Percentiles rank a stretch among this genome's conserved stretches.
phyloP scores from a whole-genome alignment of 1,284 basidiomycete species.

The Bondarzewia mesenterica region DNA sequence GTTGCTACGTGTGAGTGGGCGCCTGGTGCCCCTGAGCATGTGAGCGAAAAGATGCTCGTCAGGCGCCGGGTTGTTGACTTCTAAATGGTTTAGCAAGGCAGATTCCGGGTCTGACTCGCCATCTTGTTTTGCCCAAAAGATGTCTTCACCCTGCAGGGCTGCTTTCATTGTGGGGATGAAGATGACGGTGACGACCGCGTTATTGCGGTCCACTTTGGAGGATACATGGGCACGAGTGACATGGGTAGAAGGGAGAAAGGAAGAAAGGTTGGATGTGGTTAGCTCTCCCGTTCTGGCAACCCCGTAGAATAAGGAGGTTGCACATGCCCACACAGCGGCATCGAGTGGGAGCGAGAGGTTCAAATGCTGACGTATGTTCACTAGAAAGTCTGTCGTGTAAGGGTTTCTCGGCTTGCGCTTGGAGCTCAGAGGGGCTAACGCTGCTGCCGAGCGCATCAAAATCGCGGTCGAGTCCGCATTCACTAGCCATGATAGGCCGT shows the following conservation, averaged over 20 bases:
- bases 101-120: conserved; percentile 20
- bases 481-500: conserved; percentile 12
- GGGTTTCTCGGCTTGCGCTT: background rate
- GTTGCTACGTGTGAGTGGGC: conserved; percentile 20
- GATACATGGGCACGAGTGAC: background rate
- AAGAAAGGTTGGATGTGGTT: background rate
- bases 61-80: conserved; percentile 21
- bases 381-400: background rate
- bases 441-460: background rate
- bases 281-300: background rate
- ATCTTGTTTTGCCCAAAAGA: conserved; percentile 7
- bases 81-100: conserved; percentile 20
- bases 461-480: background rate
- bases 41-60: conserved; percentile 9
- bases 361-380: background rate
- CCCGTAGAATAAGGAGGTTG: background rate
- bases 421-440: background rate
- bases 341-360: background rate
- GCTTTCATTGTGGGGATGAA: conserved; percentile 25
- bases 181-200: conserved; percentile 19
- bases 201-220: background rate
- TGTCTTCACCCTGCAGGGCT: conserved; percentile 15
- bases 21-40: conserved; percentile 3
- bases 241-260: background rate
- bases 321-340: background rate